Conservation (phyloP, 495 filamentous ascomycete genomes). For the Hypomontagnella monticulosa region DNA sequence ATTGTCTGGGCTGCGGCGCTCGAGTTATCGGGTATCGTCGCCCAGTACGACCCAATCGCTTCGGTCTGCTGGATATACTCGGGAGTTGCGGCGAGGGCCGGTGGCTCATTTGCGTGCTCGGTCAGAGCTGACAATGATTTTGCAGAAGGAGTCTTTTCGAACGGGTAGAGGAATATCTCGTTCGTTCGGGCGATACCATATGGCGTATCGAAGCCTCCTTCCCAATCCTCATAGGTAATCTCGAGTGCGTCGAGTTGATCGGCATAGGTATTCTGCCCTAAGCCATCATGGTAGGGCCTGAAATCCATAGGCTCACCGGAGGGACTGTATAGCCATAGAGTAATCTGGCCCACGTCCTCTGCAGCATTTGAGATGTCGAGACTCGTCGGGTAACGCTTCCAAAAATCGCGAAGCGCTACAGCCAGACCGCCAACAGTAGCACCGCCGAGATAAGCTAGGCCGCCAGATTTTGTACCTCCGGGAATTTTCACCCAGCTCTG, state of each 20-base stretch:
- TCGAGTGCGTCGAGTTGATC: constrained; percentile 60
- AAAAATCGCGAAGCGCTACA: constrained; percentile 60
- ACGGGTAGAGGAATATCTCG: constrained; percentile 56
- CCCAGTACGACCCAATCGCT: constrained; percentile 57
- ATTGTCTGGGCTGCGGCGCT: constrained; percentile 39
- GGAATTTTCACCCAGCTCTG: constrained; percentile 61
- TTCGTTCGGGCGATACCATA: constrained; percentile 60
- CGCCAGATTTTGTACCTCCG: constrained; percentile 56
- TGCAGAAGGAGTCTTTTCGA: constrained; percentile 52
- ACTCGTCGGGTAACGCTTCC: constrained; percentile 60
- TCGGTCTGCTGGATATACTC: constrained; percentile 54
- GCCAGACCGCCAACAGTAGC: constrained; percentile 57
- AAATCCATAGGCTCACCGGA: constrained; percentile 58
- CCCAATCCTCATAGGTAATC: constrained; percentile 66
- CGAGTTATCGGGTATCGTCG: constrained; percentile 34
- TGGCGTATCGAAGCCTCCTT: constrained; percentile 56
- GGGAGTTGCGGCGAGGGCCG: constrained; percentile 50
- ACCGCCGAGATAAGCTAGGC: constrained; percentile 58
- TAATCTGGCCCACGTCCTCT: constrained; percentile 51
- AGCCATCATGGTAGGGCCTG: constrained; percentile 59
- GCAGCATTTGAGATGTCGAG: constrained; percentile 55
- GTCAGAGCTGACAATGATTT: constrained; percentile 48
- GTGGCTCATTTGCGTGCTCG: constrained; percentile 48
- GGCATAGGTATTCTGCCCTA: constrained; percentile 56
- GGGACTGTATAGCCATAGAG: constrained; percentile 62